These are phyloP conservation scores for Triticum urartu DNA, from an alignment of 176 grass and related monocot genomes.

Conservation along the genomic window DNA sequence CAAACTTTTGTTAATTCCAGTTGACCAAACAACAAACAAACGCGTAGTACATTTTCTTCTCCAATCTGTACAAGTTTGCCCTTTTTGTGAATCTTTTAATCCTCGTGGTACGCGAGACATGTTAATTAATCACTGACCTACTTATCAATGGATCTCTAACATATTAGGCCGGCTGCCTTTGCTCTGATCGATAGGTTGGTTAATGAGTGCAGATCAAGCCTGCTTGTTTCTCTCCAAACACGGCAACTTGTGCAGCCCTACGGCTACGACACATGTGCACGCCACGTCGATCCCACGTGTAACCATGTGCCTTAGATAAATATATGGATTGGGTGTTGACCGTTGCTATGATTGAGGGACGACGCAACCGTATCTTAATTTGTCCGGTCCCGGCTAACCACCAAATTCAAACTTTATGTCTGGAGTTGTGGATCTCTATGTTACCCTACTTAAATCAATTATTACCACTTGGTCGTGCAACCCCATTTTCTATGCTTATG, in stretches of 20 bases:
- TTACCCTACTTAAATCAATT: background rate
- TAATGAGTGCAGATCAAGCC: background rate
- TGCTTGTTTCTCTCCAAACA: background rate
- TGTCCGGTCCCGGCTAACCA: background rate
- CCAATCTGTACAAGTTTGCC: background rate
- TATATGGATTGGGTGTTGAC: background rate
- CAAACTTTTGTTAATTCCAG: background rate
- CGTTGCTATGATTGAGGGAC: background rate
- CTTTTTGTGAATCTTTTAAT: background rate
- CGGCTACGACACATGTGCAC: background rate
- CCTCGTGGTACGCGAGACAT: background rate
- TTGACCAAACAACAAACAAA: background rate
- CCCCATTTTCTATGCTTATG: background rate
- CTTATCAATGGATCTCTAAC: background rate
- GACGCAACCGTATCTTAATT: background rate
- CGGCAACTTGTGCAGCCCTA: too few species aligned
- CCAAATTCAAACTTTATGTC: background rate
- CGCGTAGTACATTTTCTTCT: background rate
- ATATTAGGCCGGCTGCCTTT: background rate
- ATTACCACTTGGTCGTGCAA: background rate
- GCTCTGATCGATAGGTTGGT: background rate
- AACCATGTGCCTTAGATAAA: constrained; percentile 6
- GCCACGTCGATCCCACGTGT: constrained; percentile 21
- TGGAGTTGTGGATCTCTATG: background rate
- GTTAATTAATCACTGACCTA: background rate